Percentiles rank a stretch among this genome's conserved stretches.
phyloP scores from a whole-genome alignment of 441 rosid species.

The Pelargonium myrrhifolium region DNA sequence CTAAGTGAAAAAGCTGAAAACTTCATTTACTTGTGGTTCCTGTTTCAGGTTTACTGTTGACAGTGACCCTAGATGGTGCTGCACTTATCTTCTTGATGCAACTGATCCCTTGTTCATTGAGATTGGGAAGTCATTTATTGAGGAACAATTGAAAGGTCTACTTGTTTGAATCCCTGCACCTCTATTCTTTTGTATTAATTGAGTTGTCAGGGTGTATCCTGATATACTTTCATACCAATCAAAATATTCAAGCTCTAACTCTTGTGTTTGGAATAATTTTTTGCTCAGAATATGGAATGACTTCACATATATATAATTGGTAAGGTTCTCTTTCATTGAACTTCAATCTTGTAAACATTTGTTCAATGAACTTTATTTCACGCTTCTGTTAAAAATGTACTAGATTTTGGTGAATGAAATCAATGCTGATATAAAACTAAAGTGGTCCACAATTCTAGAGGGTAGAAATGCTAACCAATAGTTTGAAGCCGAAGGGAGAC shows the following conservation, averaged over 20 bases:
- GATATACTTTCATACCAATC: neutral
- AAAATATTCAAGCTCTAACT: conserved; percentile 11
- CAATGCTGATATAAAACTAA: neutral
- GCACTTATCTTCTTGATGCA: conserved; percentile 79
- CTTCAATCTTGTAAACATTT: conserved; percentile 2
- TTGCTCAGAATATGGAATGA: conserved; percentile 59
- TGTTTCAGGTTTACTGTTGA: conserved; percentile 54
- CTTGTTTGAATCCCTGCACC: conserved; percentile 7
- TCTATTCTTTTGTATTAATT: neutral
- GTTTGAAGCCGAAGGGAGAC: neutral
- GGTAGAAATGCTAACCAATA: neutral
- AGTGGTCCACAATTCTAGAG: neutral
- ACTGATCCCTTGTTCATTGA: conserved; percentile 64
- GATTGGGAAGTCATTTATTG: conserved; percentile 59
- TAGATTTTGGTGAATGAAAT: neutral
- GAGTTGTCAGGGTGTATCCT: neutral
- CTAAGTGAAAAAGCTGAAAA: neutral
- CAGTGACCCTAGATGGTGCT: conserved; percentile 53
- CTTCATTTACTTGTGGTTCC: conserved; percentile 9
- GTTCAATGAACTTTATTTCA: conserved; percentile 5
- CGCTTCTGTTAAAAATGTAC: no score
- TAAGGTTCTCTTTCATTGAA: conserved; percentile 22
- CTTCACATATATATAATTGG: conserved; percentile 67
- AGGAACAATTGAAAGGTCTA: conserved; percentile 49
- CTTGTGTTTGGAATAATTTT: conserved; percentile 15